Percentiles rank a stretch among this genome's conserved stretches.
Evolutionary conservation across 202 grass and related monocot genomes (phyloP).

Genomic region (Tripidium arundinaceum): DNA sequence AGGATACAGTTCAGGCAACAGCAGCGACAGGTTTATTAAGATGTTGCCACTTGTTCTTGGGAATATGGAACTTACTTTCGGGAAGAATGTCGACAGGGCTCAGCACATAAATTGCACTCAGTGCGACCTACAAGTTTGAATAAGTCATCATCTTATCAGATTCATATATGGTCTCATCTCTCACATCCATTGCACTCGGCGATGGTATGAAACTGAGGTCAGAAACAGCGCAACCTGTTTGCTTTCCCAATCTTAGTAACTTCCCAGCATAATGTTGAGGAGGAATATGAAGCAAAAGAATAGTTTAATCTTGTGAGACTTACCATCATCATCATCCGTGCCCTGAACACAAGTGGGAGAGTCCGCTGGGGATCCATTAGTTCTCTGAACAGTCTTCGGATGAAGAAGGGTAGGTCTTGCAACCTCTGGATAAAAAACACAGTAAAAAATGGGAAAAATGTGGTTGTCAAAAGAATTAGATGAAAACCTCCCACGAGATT

Average conservation of each 20-base stretch:
- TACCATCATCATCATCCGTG: slow-evolving; percentile 77
- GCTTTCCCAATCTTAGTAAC: neutral
- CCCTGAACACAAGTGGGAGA: slow-evolving; percentile 86
- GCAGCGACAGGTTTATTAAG: neutral
- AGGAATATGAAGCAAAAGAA: neutral
- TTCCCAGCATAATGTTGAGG: neutral
- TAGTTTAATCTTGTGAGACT: neutral
- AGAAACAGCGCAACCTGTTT: slow-evolving; percentile 31
- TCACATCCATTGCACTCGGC: slow-evolving; percentile 25
- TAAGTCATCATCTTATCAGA: slow-evolving; percentile 16
- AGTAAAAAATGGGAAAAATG: neutral
- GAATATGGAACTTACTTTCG: slow-evolving; percentile 44
- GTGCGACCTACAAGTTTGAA: slow-evolving; percentile 54
- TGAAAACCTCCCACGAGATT: neutral
- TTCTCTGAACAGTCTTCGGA: slow-evolving; percentile 77
- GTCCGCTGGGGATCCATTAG: slow-evolving; percentile 81
- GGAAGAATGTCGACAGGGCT: slow-evolving; percentile 88
- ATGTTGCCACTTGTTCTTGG: neutral
- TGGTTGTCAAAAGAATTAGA: neutral
- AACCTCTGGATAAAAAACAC: slow-evolving; percentile 54
- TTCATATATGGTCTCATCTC: neutral
- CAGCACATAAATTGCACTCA: slow-evolving; percentile 80
- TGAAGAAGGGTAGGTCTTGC: slow-evolving; percentile 91
- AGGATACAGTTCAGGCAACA: neutral
- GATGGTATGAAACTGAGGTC: slow-evolving; percentile 20